A percentile compares a stretch with the other conserved stretches of the same genome.
Conservation (phyloP, 768 basidiomycete species). For the Clitopilus hobsonii region DNA sequence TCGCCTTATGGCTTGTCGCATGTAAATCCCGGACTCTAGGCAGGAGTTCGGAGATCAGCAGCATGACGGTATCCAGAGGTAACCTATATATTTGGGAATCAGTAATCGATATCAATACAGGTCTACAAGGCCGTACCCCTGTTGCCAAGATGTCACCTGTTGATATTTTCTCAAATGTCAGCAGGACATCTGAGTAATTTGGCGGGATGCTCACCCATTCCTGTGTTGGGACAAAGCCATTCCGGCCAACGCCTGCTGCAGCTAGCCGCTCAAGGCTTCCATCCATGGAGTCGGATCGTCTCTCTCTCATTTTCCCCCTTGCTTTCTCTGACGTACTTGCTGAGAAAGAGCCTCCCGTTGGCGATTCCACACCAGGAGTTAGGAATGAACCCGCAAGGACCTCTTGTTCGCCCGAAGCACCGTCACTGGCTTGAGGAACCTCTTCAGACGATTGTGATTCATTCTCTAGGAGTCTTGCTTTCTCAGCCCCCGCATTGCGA, state of each 20-base stretch:
- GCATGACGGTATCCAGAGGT: conserved; percentile 83
- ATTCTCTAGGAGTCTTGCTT: conserved; percentile 57
- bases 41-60: conserved; percentile 83
- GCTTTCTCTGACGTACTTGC: conserved; percentile 74
- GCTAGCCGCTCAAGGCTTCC: conserved; percentile 60
- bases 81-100: conserved; percentile 41
- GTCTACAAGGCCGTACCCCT: conserved; percentile 59
- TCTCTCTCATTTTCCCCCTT: conserved; percentile 85
- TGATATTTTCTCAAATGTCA: not conserved
- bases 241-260: conserved; percentile 72
- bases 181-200: not conserved
- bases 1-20: conserved; percentile 55
- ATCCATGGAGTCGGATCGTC: conserved; percentile 51
- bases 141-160: conserved; percentile 91
- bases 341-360: conserved; percentile 18
- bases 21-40: conserved; percentile 84
- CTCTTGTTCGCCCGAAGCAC: conserved; percentile 16
- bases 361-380: conserved; percentile 39
- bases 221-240: conserved; percentile 92
- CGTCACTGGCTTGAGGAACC: not conserved
- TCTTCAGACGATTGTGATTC: conserved; percentile 20
- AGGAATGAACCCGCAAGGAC: conserved; percentile 32
- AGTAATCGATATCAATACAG: conserved; percentile 8
- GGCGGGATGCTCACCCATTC: conserved; percentile 73
- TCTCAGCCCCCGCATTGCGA: conserved; percentile 48